Evolutionary conservation across 208 protist species (phyloP), one percentile per base, ranked within the genome.

Genomic region (Borovskyia barvae): DNA sequence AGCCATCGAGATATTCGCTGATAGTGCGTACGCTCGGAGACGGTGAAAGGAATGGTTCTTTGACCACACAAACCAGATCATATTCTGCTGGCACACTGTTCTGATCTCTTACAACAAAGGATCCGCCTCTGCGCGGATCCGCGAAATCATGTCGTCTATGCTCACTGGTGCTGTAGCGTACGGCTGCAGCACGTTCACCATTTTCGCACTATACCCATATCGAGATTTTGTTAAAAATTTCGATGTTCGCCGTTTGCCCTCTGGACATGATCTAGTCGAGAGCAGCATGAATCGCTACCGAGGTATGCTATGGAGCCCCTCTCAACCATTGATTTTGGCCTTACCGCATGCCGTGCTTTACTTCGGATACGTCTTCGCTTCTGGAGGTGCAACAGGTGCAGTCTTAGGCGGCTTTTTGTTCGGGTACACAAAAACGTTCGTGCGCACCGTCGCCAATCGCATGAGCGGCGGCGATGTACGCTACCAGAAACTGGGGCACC

Each of bases 161-260:
- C 39, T 64, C 6, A 73, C 69, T 15, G 86, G 62, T 37, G 68
- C 53, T 1, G 19, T 87, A 6, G 84, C 82, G 1, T 95, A 95
- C 62, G 57, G 47, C 28, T 68, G 84, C 32, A 90, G 70, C 53
- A 47, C 78, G 22, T 36, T 71, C 8, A 86, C 80, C 14, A 80
- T 84, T 9, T 84, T 93, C 39, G 56, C 69, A 17, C 63, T 93
- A 5, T 96, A 93, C 42, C 90, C 90, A 5, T 96, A 93, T 58
- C 73, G 90, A 12, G 90, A 96, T 57, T 88, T 85, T 24, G 77
- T 80, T 5, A 96, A 96, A 50, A 29, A 62, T 0, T 83, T 87
- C 43, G 58, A 70, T 30, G 24, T 76, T 15, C 43, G 52, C 5
- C 19, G 32, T 28, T 47, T 54, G 28, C 63, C 53, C 9, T 67